Evolutionary conservation across 257 asterid species (phyloP).

Genomic region (Solanum sejunctum): DNA sequence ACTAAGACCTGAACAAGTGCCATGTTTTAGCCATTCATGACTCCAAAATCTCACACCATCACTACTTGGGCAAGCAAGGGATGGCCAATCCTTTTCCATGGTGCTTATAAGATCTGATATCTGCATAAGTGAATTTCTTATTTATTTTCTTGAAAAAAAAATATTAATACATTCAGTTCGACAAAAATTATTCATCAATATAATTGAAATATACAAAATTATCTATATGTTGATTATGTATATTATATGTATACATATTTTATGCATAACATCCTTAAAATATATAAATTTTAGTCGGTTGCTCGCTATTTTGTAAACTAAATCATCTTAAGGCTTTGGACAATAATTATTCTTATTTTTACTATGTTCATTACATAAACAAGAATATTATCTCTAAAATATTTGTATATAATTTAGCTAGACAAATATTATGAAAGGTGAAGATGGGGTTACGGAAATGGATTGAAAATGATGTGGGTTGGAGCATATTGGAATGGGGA

Average conservation of each 20-base stretch:
- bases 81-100: conserved; percentile 72
- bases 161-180: background rate
- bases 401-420: background rate
- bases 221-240: no score
- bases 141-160: no score
- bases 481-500: no score
- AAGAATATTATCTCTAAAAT: no score
- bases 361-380: background rate
- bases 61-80: conserved; percentile 61
- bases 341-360: background rate
- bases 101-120: conserved; percentile 36
- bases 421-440: background rate
- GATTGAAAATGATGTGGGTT: no score
- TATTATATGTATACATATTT: no score
- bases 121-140: conserved; percentile 4
- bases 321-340: background rate
- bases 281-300: no score
- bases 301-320: background rate
- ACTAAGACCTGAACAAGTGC: conserved; percentile 53
- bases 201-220: no score
- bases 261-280: no score
- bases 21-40: conserved; percentile 85
- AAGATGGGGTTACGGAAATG: background rate
- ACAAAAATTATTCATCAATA: no score
- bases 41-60: conserved; percentile 56